Conservation (phyloP, 2,329 filamentous ascomycete genomes). For the Chrysoporthe deuterocubensis region DNA sequence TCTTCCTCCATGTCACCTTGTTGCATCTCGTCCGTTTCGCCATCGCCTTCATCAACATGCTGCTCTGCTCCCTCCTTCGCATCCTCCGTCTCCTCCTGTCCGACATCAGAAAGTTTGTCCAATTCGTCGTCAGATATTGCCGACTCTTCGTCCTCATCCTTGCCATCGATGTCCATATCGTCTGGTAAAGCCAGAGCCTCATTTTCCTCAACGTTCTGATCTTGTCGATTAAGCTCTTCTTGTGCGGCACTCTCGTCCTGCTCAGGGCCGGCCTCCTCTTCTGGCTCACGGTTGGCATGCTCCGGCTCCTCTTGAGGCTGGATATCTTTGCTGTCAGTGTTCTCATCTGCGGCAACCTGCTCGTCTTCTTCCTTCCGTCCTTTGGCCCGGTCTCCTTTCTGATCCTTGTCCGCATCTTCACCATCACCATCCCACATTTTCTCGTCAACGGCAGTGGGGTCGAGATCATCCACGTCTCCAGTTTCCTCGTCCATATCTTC, state of each 20-base stretch:
- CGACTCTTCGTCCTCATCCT: conserved; percentile 31
- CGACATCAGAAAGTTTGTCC: conserved; percentile 52
- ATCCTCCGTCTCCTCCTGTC: conserved; percentile 32
- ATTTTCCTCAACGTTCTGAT: conserved; percentile 52
- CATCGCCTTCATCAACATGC: conserved; percentile 51
- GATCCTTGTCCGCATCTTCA: conserved; percentile 81
- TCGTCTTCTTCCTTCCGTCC: conserved; percentile 69
- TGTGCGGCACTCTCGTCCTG: conserved; percentile 60
- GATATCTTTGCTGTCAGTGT: conserved; percentile 49
- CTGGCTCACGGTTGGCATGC: conserved; percentile 44
- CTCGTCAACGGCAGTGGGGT: conserved; percentile 89
- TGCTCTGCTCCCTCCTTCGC: conserved; percentile 34
- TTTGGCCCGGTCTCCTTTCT: conserved; percentile 73
- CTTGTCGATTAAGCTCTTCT: conserved; percentile 63
- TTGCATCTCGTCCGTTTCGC: conserved; percentile 24
- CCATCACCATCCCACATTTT: conserved; percentile 96
- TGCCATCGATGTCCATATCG: conserved; percentile 40
- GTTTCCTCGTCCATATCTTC: conserved; percentile 88
- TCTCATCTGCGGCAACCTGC: conserved; percentile 62
- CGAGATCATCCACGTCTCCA: conserved; percentile 88
- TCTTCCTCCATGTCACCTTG: conserved; percentile 73
- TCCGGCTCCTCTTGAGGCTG: conserved; percentile 49
- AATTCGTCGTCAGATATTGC: conserved; percentile 33
- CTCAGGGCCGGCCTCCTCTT: conserved; percentile 55
- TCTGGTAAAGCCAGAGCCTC: conserved; percentile 35